Percentiles rank a stretch among this genome's conserved stretches.
These are phyloP conservation scores for Melanopsichium pennsylvanicum DNA, from an alignment of 1,284 basidiomycete genomes.

Conservation along the genomic window DNA sequence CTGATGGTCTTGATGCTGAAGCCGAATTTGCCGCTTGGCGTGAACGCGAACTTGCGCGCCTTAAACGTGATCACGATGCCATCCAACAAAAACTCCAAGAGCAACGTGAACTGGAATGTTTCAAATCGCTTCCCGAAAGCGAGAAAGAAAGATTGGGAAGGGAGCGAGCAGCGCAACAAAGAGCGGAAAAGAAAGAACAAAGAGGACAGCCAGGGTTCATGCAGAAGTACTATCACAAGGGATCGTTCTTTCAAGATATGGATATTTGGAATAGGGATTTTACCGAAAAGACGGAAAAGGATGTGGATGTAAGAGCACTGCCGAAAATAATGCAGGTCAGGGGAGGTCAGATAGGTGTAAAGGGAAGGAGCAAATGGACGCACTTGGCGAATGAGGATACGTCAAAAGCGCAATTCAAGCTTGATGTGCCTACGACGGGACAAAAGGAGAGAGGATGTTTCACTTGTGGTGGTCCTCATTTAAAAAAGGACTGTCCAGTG, in stretches of 20 bases:
- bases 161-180: constrained; percentile 11
- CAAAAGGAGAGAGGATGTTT: constrained; percentile 82
- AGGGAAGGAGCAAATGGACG: constrained; percentile 79
- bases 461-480: constrained; percentile 71
- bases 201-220: constrained; percentile 89
- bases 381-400: constrained; percentile 96
- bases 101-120: constrained; percentile 84
- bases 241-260: constrained; percentile 91
- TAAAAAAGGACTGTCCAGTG: constrained; percentile 64
- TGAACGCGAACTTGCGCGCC: constrained; percentile 84
- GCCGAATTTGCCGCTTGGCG: constrained; percentile 96
- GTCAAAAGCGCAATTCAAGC: constrained; percentile 65
- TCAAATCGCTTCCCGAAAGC: constrained; percentile 89
- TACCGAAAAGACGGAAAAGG: constrained; percentile 85
- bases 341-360: constrained; percentile 94
- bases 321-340: constrained; percentile 97
- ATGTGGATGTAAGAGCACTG: constrained; percentile 79
- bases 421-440: constrained; percentile 47
- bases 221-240: constrained; percentile 99
- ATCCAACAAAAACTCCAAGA: constrained; percentile 80
- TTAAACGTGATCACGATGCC: constrained; percentile 89
- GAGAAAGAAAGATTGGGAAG: constrained; percentile 70
- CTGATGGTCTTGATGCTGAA: constrained; percentile 87
- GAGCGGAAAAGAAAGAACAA: constrained; percentile 67
- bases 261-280: constrained; percentile 89